Evolutionary conservation across 176 grass and related monocot species (phyloP).

Genomic region (Poa annua): DNA sequence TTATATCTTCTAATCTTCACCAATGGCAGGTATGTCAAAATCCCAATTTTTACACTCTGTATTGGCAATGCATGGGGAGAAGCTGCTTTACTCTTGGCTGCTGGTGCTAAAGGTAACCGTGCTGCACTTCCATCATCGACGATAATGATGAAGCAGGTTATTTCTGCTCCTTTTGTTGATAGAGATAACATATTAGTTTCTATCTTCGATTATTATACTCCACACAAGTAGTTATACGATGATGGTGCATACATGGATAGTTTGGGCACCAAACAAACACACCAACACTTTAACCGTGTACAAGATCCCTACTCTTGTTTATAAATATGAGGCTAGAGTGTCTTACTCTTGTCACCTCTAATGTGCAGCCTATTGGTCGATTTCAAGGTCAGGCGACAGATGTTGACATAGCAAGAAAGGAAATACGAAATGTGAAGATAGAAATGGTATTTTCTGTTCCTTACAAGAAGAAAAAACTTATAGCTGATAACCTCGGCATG

Average conservation of each 20-base stretch:
- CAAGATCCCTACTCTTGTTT: slow-evolving; percentile 30
- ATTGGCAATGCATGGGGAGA: slow-evolving; percentile 97
- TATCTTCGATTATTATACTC: slow-evolving; percentile 19
- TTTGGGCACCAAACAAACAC: slow-evolving; percentile 8
- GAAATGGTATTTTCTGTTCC: slow-evolving; percentile 69
- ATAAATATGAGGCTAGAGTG: slow-evolving; percentile 1
- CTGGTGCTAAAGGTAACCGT: slow-evolving; percentile 85
- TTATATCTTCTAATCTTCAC: slow-evolving; percentile 26
- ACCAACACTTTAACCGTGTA: slow-evolving; percentile 3
- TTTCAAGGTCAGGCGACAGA: slow-evolving; percentile 86
- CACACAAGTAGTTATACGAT: neutral
- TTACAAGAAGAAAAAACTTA: neutral
- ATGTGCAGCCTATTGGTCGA: slow-evolving; percentile 83
- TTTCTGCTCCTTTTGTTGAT: slow-evolving; percentile 43
- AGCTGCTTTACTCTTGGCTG: slow-evolving; percentile 89
- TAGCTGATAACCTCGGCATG: slow-evolving; percentile 7
- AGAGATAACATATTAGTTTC: slow-evolving; percentile 11
- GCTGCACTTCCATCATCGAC: slow-evolving; percentile 90
- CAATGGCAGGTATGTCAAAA: slow-evolving; percentile 62
- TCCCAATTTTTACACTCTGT: slow-evolving; percentile 94
- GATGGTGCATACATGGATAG: neutral
- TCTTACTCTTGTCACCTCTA: slow-evolving; percentile 47
- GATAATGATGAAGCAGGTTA: slow-evolving; percentile 98
- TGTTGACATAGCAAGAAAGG: slow-evolving; percentile 85
- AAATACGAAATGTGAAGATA: slow-evolving; percentile 91